Evolutionary conservation across 306 rosid genomes (phyloP).

Genomic region (Vigna trinervia): DNA sequence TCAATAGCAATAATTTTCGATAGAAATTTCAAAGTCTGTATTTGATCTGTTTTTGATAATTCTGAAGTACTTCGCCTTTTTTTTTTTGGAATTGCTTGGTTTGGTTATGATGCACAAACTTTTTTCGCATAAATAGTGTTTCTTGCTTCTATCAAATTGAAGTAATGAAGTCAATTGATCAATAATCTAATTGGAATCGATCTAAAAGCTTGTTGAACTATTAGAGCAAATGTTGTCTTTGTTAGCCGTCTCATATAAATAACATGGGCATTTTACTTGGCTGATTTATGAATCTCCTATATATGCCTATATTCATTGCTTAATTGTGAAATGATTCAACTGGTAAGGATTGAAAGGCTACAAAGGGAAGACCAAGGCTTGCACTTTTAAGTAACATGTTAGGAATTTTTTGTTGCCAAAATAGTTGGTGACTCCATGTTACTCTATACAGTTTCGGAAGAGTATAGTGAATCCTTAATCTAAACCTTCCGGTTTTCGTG

Average conservation of each 20-base stretch:
- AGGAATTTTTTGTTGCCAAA: not conserved
- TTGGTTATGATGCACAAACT: not conserved
- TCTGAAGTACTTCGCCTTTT: not conserved
- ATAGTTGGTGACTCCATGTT: not conserved
- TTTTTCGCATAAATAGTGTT: not conserved
- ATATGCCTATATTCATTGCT: not conserved
- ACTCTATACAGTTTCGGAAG: not conserved
- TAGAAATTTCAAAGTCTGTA: not conserved
- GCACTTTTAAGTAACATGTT: not conserved
- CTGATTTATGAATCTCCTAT: slow-evolving; percentile 1
- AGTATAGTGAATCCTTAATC: not conserved
- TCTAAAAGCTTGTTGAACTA: not conserved
- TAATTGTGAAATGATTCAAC: not conserved
- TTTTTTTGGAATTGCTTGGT: no score
- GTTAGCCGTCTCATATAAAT: not conserved
- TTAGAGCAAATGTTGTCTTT: slow-evolving; percentile 8
- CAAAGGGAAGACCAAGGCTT: not conserved
- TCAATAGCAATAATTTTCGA: not conserved
- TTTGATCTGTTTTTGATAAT: slow-evolving; percentile 8
- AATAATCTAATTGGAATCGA: not conserved
- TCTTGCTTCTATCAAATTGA: not conserved
- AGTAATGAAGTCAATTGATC: not conserved
- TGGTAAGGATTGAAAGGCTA: not conserved
- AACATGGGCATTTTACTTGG: not conserved
- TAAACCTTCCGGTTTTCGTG: not conserved